phyloP scores from a whole-genome alignment of 495 filamentous ascomycete genomes.

The Trichoderma reesei region DNA sequence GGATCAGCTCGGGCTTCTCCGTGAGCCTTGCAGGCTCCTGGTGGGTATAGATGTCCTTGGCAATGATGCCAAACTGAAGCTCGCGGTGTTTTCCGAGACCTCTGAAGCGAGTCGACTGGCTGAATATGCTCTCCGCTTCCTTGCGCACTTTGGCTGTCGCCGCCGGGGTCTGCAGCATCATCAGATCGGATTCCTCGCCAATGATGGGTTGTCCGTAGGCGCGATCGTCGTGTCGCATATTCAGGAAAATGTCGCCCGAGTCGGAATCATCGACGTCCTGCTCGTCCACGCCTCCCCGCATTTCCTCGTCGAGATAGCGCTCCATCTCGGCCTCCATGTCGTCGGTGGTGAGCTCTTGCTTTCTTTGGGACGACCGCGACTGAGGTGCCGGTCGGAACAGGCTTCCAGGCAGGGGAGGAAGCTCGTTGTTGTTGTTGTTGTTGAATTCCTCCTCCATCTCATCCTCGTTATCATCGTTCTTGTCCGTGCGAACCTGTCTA shows the following conservation, averaged over 20 bases:
- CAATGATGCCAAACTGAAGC: conserved; percentile 38
- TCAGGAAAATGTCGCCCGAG: conserved; percentile 22
- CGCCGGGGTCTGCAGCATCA: conserved; percentile 36
- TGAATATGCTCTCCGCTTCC: conserved; percentile 37
- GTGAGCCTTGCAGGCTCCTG: conserved; percentile 32
- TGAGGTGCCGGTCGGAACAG: conserved; percentile 15
- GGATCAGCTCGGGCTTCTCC: conserved; percentile 45
- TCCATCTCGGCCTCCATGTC: conserved; percentile 24
- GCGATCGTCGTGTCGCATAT: conserved; percentile 17
- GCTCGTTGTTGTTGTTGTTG: conserved; percentile 27
- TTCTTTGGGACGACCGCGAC: neutral
- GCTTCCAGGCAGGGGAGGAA: conserved; percentile 22
- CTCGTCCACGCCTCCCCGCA: conserved; percentile 25
- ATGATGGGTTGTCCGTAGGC: conserved; percentile 13
- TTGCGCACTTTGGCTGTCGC: conserved; percentile 35
- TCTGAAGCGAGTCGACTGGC: conserved; percentile 30
- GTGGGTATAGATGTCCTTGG: conserved; percentile 40
- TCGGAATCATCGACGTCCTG: conserved; percentile 20
- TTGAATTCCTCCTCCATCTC: conserved; percentile 25
- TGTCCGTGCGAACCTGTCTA: conserved; percentile 25
- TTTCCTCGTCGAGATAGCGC: conserved; percentile 18
- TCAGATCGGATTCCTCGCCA: conserved; percentile 29
- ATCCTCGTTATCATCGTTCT: conserved; percentile 25
- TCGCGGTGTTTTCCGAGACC: conserved; percentile 21
- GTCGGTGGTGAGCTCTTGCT: conserved; percentile 18